Conservation (phyloP, 176 grass and related monocot genomes). For the Carex myosuroides region DNA sequence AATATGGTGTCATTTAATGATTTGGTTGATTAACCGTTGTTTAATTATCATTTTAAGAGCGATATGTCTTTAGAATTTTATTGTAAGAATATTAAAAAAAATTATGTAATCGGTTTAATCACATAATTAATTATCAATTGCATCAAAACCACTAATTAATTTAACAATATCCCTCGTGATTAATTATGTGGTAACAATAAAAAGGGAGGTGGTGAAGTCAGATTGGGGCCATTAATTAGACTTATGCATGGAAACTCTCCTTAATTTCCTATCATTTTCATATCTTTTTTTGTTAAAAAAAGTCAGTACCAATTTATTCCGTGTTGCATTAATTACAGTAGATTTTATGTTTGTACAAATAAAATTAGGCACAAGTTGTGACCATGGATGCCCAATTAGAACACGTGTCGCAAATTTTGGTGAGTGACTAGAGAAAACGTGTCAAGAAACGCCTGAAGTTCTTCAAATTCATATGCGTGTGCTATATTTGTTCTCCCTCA, state of each 20-base stretch:
- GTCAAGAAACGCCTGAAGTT: neutral
- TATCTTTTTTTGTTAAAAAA: neutral
- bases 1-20: no score
- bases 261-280: neutral
- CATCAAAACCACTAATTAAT: neutral
- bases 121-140: neutral
- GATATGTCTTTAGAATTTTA: no score
- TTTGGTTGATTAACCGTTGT: no score
- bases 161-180: neutral
- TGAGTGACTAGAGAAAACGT: neutral
- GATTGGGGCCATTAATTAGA: neutral
- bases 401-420: neutral
- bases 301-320: neutral
- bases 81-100: neutral
- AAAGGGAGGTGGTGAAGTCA: neutral
- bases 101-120: neutral
- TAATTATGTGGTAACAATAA: neutral
- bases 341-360: neutral
- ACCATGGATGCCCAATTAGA: neutral
- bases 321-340: neutral
- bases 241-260: neutral
- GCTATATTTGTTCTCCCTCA: no score
- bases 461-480: no score
- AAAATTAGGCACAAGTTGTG: neutral
- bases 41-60: no score